Evolutionary conservation across 2,329 filamentous ascomycete species (phyloP).

Genomic region (Neonectria punicea): DNA sequence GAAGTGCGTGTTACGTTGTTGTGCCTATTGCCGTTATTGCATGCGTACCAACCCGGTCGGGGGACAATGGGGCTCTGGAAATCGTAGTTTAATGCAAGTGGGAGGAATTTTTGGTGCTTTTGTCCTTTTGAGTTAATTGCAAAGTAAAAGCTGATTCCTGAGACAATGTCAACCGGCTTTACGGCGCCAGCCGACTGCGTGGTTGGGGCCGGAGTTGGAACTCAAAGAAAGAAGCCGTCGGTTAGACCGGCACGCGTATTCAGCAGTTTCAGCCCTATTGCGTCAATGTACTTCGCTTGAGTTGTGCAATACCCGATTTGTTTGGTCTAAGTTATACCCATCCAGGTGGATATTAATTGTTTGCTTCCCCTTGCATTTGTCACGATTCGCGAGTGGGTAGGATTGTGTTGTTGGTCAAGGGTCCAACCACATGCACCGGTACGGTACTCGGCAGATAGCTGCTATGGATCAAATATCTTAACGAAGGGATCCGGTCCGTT

Average conservation of each 20-base stretch:
- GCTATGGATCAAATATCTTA: no score
- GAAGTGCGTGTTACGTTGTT: neutral
- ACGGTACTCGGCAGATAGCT: neutral
- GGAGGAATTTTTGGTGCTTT: neutral
- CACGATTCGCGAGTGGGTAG: neutral
- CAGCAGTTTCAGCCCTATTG: slow-evolving; percentile 30
- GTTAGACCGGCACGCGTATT: slow-evolving; percentile 25
- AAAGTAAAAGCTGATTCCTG: neutral
- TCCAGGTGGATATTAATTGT: neutral
- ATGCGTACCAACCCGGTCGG: neutral
- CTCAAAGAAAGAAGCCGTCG: slow-evolving; percentile 19
- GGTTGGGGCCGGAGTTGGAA: slow-evolving; percentile 12
- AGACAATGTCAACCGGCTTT: neutral
- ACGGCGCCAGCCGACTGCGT: neutral
- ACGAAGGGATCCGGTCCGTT: neutral
- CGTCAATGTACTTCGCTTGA: neutral
- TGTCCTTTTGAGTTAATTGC: neutral
- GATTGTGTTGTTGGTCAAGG: slow-evolving; percentile 5
- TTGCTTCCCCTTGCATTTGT: neutral
- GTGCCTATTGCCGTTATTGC: neutral
- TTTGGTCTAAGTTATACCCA: neutral
- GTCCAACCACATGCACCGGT: neutral
- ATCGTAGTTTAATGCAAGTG: neutral
- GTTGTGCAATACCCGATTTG: neutral
- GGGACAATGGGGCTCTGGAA: no score